Evolutionary conservation across 2,329 filamentous ascomycete genomes (phyloP).

Genomic region (Phoma herbarum): DNA sequence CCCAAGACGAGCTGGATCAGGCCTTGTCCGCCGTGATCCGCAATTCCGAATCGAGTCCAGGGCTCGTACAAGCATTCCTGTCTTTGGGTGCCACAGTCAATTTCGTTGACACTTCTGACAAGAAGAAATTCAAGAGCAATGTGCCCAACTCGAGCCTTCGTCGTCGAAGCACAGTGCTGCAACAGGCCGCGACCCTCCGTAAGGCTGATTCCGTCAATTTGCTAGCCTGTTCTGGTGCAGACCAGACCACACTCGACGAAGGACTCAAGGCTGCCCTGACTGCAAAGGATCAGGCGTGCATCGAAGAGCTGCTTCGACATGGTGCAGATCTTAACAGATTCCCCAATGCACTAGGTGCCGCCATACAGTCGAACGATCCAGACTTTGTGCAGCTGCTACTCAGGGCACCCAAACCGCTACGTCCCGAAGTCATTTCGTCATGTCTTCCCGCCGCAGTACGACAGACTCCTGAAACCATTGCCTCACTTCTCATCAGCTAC

Average conservation of each 20-base stretch:
- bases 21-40: constrained; percentile 46
- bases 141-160: constrained; percentile 31
- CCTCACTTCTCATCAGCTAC: constrained; percentile 44
- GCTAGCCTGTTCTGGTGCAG: constrained; percentile 46
- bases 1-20: constrained; percentile 48
- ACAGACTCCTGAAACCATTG: constrained; percentile 38
- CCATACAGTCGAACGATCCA: constrained; percentile 43
- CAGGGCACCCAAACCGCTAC: constrained; percentile 45
- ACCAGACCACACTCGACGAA: constrained; percentile 47
- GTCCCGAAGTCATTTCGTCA: constrained; percentile 43
- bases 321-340: constrained; percentile 46
- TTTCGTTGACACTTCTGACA: constrained; percentile 30
- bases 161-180: constrained; percentile 48
- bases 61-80: constrained; percentile 47
- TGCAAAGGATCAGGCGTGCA: constrained; percentile 44
- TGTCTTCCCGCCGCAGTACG: constrained; percentile 45
- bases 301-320: constrained; percentile 46
- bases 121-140: constrained; percentile 36
- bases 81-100: constrained; percentile 49
- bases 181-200: constrained; percentile 45
- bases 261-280: constrained; percentile 45
- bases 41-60: constrained; percentile 40
- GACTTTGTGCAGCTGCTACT: constrained; percentile 43
- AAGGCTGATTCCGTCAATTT: constrained; percentile 43
- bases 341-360: constrained; percentile 43